Percentiles rank a stretch among this genome's conserved stretches.
Conservation (phyloP, 1,139 yeast species). For the Blastobotrys proliferans region DNA sequence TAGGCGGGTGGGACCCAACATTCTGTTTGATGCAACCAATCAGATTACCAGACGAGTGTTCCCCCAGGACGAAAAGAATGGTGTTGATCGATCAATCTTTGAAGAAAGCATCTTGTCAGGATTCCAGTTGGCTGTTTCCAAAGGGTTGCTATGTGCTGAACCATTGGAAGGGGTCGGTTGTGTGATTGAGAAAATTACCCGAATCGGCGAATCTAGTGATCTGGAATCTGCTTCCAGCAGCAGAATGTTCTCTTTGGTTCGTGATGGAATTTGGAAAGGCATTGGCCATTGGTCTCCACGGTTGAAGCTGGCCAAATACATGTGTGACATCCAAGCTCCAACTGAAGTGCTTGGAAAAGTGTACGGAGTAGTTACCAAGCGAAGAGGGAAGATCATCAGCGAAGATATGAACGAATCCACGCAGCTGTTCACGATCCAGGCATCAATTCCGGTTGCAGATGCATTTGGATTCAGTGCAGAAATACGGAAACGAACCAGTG, state of each 20-base stretch:
- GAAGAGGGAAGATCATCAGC: constrained; percentile 78
- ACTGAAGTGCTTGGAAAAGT: constrained; percentile 94
- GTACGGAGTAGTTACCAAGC: constrained; percentile 85
- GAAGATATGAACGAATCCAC: constrained; percentile 99
- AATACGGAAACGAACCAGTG: constrained; percentile 87
- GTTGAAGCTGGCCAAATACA: constrained; percentile 83
- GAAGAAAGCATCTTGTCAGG: constrained; percentile 75
- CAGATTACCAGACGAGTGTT: constrained; percentile 20
- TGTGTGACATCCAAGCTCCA: constrained; percentile 93
- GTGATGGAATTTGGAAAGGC: constrained; percentile 67
- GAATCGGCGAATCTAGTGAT: constrained; percentile 23
- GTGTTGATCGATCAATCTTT: constrained; percentile 31
- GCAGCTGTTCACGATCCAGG: constrained; percentile 84
- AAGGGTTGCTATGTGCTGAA: constrained; percentile 88
- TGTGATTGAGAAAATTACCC: constrained; percentile 32
- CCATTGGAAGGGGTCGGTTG: constrained; percentile 79
- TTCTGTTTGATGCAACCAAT: constrained; percentile 55
- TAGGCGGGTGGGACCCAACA: constrained; percentile 68
- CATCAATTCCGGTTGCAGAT: constrained; percentile 87
- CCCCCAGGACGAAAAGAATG: constrained; percentile 1
- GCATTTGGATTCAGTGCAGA: constrained; percentile 97
- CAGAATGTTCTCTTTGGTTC: constrained; percentile 65
- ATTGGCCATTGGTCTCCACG: constrained; percentile 83
- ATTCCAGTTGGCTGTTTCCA: constrained; percentile 73
- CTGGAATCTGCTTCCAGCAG: constrained; percentile 47